Evolutionary conservation across 1,284 basidiomycete species (phyloP).

Genomic region (Rhodotorula sp.): DNA sequence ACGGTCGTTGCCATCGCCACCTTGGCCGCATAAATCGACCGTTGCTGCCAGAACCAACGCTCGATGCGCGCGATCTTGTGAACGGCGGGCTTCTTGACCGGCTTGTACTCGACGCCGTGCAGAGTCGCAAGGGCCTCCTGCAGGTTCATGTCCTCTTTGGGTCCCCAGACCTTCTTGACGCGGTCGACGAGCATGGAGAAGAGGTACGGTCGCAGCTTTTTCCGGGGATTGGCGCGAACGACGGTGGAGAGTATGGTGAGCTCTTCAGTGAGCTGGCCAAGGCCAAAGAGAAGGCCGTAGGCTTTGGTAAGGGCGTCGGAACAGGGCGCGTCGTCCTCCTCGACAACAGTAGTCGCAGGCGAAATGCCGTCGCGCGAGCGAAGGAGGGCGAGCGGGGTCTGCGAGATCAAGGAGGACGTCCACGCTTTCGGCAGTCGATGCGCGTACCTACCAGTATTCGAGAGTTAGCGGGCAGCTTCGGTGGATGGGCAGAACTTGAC

Average conservation of each 20-base stretch:
- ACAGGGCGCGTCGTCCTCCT: slow-evolving; percentile 13
- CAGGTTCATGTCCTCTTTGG: slow-evolving; percentile 15
- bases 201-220: slow-evolving; percentile 16
- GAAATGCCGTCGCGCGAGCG: slow-evolving; percentile 7
- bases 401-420: slow-evolving; percentile 33
- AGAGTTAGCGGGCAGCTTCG: not conserved
- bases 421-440: slow-evolving; percentile 36
- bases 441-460: slow-evolving; percentile 20
- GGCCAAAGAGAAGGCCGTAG: slow-evolving; percentile 35
- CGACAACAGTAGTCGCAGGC: not conserved
- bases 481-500: not conserved
- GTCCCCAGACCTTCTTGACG: slow-evolving; percentile 1
- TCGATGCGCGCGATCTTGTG: slow-evolving; percentile 13
- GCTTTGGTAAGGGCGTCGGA: slow-evolving; percentile 34
- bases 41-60: slow-evolving; percentile 25
- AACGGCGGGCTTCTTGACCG: not conserved
- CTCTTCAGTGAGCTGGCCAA: slow-evolving; percentile 35
- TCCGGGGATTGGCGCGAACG: not conserved
- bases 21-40: slow-evolving; percentile 30
- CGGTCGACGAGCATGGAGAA: slow-evolving; percentile 4
- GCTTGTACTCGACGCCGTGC: slow-evolving; percentile 21
- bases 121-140: slow-evolving; percentile 28
- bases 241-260: slow-evolving; percentile 22
- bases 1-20: slow-evolving; percentile 31
- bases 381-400: slow-evolving; percentile 11